These are phyloP conservation scores for Albophoma yamanashiensis DNA, from an alignment of 2,329 filamentous ascomycete species.

Conservation along the genomic window DNA sequence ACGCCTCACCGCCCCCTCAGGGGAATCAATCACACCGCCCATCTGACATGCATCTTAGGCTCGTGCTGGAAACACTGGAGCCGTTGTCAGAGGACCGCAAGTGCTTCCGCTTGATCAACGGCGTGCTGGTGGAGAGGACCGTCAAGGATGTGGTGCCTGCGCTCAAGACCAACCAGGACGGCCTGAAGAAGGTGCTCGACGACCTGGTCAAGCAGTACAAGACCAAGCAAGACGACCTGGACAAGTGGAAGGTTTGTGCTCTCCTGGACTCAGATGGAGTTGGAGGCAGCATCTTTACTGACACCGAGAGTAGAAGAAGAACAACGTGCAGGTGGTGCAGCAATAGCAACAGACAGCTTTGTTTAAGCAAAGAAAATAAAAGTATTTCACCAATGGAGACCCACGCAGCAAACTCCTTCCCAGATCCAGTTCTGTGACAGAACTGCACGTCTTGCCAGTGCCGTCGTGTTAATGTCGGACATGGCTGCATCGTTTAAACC, in stretches of 20 bases:
- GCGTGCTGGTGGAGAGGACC: constrained; percentile 86
- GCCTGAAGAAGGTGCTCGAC: constrained; percentile 85
- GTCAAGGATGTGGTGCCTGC: constrained; percentile 87
- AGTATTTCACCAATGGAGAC: not conserved
- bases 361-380: not conserved
- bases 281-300: constrained; percentile 6
- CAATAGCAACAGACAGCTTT: constrained; percentile 35
- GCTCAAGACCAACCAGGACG: constrained; percentile 87
- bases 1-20: constrained; percentile 16
- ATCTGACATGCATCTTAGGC: constrained; percentile 39
- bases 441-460: not conserved
- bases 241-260: constrained; percentile 85
- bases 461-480: not conserved
- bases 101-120: constrained; percentile 98
- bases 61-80: constrained; percentile 84
- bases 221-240: constrained; percentile 84
- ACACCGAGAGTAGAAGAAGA: constrained; percentile 59
- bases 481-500: not conserved
- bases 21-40: constrained; percentile 7
- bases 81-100: constrained; percentile 79
- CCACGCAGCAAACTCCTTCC: not conserved
- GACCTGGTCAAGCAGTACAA: constrained; percentile 97
- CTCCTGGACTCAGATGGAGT: not conserved
- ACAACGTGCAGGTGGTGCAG: constrained; percentile 80
- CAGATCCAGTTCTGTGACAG: not conserved